phyloP scores from a whole-genome alignment of 1,284 basidiomycete species.

The Austroboletus novae-zelandiae region DNA sequence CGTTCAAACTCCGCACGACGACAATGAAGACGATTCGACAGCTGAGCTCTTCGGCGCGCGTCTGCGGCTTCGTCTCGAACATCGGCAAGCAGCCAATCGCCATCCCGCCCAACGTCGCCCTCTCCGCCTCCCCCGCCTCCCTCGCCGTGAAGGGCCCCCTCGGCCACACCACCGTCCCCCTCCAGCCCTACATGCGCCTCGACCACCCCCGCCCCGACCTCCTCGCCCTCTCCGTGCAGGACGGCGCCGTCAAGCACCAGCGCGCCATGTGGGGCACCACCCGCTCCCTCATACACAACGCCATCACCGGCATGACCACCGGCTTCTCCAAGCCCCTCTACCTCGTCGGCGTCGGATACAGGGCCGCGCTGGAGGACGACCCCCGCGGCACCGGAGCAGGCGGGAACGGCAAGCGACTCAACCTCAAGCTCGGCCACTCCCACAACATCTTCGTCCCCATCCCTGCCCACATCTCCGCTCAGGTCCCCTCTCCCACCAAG shows the following conservation, averaged over 20 bases:
- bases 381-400: conserved; percentile 63
- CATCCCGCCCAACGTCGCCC: conserved; percentile 65
- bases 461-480: conserved; percentile 75
- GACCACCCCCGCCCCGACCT: conserved; percentile 48
- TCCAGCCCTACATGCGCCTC: conserved; percentile 70
- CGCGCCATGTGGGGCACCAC: conserved; percentile 93
- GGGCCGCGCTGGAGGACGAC: conserved; percentile 84
- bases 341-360: conserved; percentile 94
- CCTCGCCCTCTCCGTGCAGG: conserved; percentile 66
- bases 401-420: conserved; percentile 63
- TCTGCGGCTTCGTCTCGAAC: conserved; percentile 55
- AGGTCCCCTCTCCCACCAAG: conserved; percentile 70
- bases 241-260: conserved; percentile 73
- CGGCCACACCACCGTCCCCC: conserved; percentile 66
- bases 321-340: conserved; percentile 84
- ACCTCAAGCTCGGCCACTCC: conserved; percentile 90
- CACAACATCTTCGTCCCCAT: conserved; percentile 85
- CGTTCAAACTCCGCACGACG: conserved; percentile 7
- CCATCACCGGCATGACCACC: conserved; percentile 84
- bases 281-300: conserved; percentile 86
- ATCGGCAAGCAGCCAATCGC: conserved; percentile 80
- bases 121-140: conserved; percentile 51
- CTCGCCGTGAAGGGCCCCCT: conserved; percentile 74
- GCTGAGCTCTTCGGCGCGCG: conserved; percentile 45
- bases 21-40: conserved; percentile 39